Base-by-base conservation (phyloP, 257 asterid genomes). In the Striga asiatica region DNA sequence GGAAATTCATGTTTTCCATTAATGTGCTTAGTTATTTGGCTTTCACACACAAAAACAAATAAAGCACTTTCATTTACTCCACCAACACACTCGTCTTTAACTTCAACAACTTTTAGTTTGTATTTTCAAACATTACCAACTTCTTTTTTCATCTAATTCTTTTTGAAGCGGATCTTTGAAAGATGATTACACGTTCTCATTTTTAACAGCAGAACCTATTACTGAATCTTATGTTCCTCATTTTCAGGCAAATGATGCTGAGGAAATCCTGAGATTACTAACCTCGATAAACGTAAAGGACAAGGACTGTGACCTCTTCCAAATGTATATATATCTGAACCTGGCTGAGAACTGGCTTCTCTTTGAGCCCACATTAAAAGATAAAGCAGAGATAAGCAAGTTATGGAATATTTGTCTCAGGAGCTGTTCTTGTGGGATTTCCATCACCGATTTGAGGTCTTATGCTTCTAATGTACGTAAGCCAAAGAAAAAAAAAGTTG, bases 281-380 rank as follows among this genome's bases (percentile, higher is more conserved):
- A 72, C 56, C 60, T 67, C 88, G 0, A 67, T 78, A 56, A 81
- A 92, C 55, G 71, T 92, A 41, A 92, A 79, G 62, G 93, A 79
- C 68, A 81, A 75, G 72, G 74, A 64, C 5, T 92, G 93, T 46
- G 91, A 92, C 70, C 82, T 92, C 50, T 61, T 73, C 66, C 76
- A 73, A 64, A 71, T 84, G 79, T 81, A 81, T 65, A 82, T 88
- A 62, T 75, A 66, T 77, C 60, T 88, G 76, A 71, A 69, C 54
- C 74, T 92, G 67, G 81, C 75, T 0, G 94, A 88, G 68, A 88
- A 82, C 72, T 92, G 95, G 95, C 67, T 92, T 53, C 68, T 62
- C 8, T 76, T 73, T 20, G 71, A 80, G 71, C 21, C 76, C 17
- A 21, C 41, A 21, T 27, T 73, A 47, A 70, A 78, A 61, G 84